Percentiles rank a stretch among this genome's conserved stretches.
Conservation (phyloP, 225 moss, liverwort and hornwort genomes). For the Ulota crispa region DNA sequence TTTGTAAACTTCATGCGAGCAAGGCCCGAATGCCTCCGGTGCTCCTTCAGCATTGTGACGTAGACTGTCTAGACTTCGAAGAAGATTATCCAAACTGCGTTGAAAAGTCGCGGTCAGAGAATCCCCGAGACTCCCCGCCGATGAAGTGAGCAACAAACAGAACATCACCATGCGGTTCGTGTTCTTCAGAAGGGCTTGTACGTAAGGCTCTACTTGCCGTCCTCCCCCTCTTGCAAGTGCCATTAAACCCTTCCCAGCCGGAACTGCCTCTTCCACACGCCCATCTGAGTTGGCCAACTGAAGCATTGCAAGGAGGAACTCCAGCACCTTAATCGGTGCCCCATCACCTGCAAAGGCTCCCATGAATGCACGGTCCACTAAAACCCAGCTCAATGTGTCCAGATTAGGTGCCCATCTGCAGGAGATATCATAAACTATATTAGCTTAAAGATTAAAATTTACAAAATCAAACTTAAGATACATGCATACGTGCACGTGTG, state of each 20-base stretch:
- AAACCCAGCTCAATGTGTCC: constrained; percentile 80
- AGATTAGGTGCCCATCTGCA: constrained; percentile 83
- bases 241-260: constrained; percentile 78
- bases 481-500: too few relatives aligned
- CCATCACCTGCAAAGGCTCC: constrained; percentile 75
- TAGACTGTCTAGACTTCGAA: constrained; percentile 43
- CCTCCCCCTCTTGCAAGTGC: constrained; percentile 88
- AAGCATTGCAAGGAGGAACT: constrained; percentile 95
- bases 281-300: constrained; percentile 93
- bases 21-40: constrained; percentile 46
- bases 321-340: constrained; percentile 80
- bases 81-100: constrained; percentile 55
- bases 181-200: constrained; percentile 87
- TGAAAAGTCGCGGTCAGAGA: constrained; percentile 45
- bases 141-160: constrained; percentile 60
- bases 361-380: constrained; percentile 94
- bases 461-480: too few relatives aligned
- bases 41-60: constrained; percentile 42
- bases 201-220: constrained; percentile 92
- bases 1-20: constrained; percentile 63
- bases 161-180: constrained; percentile 97
- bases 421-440: constrained; percentile 6
- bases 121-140: constrained; percentile 37
- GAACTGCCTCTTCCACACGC: constrained; percentile 80
- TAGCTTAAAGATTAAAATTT: not conserved